Evolutionary conservation across 441 rosid species (phyloP).

Genomic region (Biscutella auriculata): DNA sequence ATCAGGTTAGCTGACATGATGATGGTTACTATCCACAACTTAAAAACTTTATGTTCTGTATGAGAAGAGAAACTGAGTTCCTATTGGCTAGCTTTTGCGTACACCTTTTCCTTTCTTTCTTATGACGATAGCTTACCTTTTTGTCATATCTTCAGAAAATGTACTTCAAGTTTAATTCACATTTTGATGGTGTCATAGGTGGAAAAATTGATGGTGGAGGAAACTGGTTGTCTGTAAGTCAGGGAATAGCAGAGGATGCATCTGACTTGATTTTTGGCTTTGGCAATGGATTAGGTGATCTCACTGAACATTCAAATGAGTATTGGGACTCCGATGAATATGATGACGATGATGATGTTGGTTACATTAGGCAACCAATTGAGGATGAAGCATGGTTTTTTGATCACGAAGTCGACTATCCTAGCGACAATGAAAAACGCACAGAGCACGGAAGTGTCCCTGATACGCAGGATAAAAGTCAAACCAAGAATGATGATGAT

Average conservation of each 20-base stretch:
- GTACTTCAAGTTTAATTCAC: not conserved
- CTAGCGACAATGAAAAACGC: conserved; percentile 94
- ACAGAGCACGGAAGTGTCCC: conserved; percentile 74
- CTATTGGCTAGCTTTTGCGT: not conserved
- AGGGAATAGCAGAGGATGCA: conserved; percentile 88
- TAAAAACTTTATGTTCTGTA: not conserved
- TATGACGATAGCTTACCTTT: not conserved
- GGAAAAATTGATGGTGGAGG: conserved; percentile 76
- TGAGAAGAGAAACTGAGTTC: not conserved
- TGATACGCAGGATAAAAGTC: conserved; percentile 58
- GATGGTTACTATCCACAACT: not conserved
- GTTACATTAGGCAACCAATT: conserved; percentile 92
- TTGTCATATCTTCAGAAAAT: not conserved
- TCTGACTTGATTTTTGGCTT: conserved; percentile 96
- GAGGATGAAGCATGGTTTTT: conserved; percentile 97
- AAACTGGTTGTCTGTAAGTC: conserved; percentile 94
- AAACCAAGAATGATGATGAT: conserved; percentile 67
- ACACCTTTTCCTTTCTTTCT: not conserved
- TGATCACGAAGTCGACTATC: conserved; percentile 95
- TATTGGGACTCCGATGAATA: conserved; percentile 99
- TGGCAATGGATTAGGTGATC: conserved; percentile 95
- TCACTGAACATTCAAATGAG: conserved; percentile 76
- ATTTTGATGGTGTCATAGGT: conserved; percentile 31
- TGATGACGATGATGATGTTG: conserved; percentile 93
- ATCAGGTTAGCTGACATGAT: conserved; percentile 48